Percentiles rank a stretch among this genome's conserved stretches.
These are phyloP conservation scores for Rhynchospora pubera DNA, from an alignment of 176 grass and related monocot genomes.

Conservation along the genomic window DNA sequence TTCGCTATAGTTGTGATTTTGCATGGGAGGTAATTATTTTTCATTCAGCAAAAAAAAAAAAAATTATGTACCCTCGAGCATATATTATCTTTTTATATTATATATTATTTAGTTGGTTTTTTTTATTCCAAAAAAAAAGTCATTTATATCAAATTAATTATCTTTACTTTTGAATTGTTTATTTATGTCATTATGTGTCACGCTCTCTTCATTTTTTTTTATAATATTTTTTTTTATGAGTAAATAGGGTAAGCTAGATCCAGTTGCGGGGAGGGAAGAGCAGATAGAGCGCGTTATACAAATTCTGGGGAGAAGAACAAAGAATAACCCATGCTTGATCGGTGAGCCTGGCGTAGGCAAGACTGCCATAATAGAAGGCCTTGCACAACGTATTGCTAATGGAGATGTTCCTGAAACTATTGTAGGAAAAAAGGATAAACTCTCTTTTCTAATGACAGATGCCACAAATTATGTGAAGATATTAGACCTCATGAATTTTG, in stretches of 20 bases:
- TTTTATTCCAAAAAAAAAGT: neutral
- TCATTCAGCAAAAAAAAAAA: neutral
- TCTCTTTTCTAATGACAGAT: neutral
- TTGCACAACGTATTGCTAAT: slow-evolving; percentile 81
- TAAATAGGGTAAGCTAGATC: slow-evolving; percentile 81
- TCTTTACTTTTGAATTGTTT: neutral
- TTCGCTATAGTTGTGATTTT: neutral
- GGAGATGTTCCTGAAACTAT: slow-evolving; percentile 96
- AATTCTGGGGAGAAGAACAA: slow-evolving; percentile 82
- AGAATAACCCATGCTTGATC: slow-evolving; percentile 95
- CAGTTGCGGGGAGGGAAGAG: slow-evolving; percentile 72
- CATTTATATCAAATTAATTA: neutral
- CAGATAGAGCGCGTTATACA: slow-evolving; percentile 93
- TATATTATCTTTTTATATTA: neutral
- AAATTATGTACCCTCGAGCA: neutral
- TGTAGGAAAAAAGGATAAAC: slow-evolving; percentile 92
- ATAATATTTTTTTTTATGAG: neutral
- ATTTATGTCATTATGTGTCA: too few relatives aligned
- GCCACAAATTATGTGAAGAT: neutral
- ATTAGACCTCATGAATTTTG: neutral
- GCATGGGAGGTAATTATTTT: neutral
- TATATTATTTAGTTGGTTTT: neutral
- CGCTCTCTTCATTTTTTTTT: neutral
- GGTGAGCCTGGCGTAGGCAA: slow-evolving; percentile 97
- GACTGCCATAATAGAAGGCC: slow-evolving; percentile 87